Conservation (phyloP, 768 basidiomycete species). For the Vararia minispora region DNA sequence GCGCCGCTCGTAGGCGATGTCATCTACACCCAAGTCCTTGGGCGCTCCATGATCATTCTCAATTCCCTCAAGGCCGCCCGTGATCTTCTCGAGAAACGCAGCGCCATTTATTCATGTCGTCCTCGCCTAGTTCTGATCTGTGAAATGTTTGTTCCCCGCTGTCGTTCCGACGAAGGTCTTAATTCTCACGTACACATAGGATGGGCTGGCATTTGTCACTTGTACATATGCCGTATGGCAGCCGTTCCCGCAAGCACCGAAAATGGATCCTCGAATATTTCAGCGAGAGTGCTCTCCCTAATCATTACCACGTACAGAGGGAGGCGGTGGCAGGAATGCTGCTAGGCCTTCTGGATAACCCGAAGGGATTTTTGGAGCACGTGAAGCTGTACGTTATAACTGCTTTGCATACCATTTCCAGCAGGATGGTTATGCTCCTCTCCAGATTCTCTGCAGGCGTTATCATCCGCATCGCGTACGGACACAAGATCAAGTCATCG, state of each 20-base stretch:
- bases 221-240: conserved; percentile 17
- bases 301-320: conserved; percentile 16
- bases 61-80: conserved; percentile 22
- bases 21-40: conserved; percentile 20
- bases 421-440: neutral
- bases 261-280: conserved; percentile 20
- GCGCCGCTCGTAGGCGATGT: conserved; percentile 20
- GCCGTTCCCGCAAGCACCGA: conserved; percentile 19
- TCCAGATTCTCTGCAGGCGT: conserved; percentile 20
- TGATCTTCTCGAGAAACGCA: conserved; percentile 24
- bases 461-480: conserved; percentile 23
- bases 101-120: conserved; percentile 23
- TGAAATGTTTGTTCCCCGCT: conserved; percentile 16
- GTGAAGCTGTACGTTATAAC: conserved; percentile 15
- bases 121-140: conserved; percentile 19
- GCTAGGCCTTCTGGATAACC: conserved; percentile 16
- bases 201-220: conserved; percentile 14
- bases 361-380: conserved; percentile 18
- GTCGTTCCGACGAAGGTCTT: neutral
- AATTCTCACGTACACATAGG: conserved; percentile 4
- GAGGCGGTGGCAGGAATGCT: conserved; percentile 19
- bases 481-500: conserved; percentile 19
- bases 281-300: conserved; percentile 6
- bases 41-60: conserved; percentile 20
- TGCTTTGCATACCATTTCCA: neutral